Evolutionary conservation across 352 stramenopile species (phyloP), one percentile per base, ranked within the genome.

Genomic region (Halophytophthora polymorphica): DNA sequence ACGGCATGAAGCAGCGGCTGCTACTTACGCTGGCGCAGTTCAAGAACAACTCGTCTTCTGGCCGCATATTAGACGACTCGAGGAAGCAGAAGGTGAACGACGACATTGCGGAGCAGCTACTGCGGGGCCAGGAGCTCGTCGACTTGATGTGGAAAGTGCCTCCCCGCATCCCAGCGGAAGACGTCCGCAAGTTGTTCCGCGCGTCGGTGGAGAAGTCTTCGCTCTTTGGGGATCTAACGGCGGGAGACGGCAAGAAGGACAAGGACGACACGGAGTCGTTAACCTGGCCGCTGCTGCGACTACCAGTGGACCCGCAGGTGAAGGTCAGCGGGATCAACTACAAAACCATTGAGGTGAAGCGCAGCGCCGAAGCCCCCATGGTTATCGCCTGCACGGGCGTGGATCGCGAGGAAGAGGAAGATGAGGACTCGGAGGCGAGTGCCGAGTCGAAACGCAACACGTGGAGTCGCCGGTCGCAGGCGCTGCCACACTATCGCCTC

Each of bases 111-210:
- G 77, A 90, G 45, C 83, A 93, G 31, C 53, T 93, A n/a, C 68
- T 93, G 23, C 71, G 67, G n/a, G 83, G 83, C n/a, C 83, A 93
- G 55, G 78, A 90, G 50, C 78, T 91, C 48, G 74, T 93, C 13
- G 83, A 93, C 42, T 47, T 93, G 6, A 77, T 93, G 74, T 91
- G 66, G 66, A 90, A 91, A 49, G 71, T 90, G 11, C 80, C 83
- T n/a, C 77, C 79, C 4, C 76, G 80, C 15, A 77, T 90, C 18
- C 65, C 79, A 0, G 73, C 86, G 1, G 64, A 79, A 29, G 76
- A 88, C 12, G 74, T 83, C 1, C 73, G 73, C 14, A 50, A 61
- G 36, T 65, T 69, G n/a, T 64, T 90, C 34, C 47, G 83, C 37
- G 64, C 62, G 22, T 82, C 66, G 2, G 52, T 88, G 3, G 54